Conservation (phyloP, 805 yeast genomes). For the Candida vaughaniae region DNA sequence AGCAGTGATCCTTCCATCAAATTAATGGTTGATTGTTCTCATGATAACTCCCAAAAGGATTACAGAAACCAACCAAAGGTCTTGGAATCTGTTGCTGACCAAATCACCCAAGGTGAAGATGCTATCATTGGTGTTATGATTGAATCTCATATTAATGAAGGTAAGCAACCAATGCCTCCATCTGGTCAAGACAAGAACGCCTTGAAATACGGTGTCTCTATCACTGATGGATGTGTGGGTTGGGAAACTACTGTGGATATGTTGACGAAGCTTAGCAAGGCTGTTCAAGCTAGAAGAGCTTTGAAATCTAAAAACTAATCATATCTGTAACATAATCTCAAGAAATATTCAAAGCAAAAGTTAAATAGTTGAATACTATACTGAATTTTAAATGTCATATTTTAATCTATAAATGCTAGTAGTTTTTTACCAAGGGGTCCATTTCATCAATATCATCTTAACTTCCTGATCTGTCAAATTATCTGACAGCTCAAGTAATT, state of each 20-base stretch:
- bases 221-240: conserved; percentile 96
- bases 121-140: conserved; percentile 93
- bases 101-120: conserved; percentile 70
- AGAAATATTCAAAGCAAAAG: too few species aligned
- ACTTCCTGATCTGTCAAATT: neutral
- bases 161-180: conserved; percentile 88
- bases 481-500: conserved; percentile 1
- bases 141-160: conserved; percentile 88
- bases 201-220: conserved; percentile 88
- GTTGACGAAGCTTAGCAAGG: conserved; percentile 67
- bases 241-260: conserved; percentile 83
- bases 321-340: neutral
- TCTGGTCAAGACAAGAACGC: conserved; percentile 54
- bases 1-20: conserved; percentile 56
- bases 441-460: neutral
- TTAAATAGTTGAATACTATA: too few species aligned
- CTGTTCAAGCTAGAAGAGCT: conserved; percentile 75
- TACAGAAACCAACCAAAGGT: conserved; percentile 93
- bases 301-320: conserved; percentile 6
- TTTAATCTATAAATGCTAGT: too few species aligned
- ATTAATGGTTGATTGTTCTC: conserved; percentile 96
- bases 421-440: neutral
- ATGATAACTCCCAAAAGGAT: conserved; percentile 91
- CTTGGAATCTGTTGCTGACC: conserved; percentile 73
- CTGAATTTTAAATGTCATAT: too few species aligned